Base-by-base conservation (phyloP, 2,329 filamentous ascomycete genomes). In the Paecilomyces variotii region DNA sequence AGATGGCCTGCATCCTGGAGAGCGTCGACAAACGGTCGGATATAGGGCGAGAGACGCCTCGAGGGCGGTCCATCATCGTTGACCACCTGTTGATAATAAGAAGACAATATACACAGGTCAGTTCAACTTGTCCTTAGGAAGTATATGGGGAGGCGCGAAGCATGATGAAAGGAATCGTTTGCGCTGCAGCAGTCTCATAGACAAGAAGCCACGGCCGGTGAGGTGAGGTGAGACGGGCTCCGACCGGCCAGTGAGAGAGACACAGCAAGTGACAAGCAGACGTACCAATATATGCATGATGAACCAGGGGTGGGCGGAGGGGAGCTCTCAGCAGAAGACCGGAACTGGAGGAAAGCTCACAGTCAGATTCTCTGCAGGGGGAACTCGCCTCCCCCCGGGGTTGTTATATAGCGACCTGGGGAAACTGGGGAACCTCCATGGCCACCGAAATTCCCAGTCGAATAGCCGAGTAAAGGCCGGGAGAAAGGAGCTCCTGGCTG, bases 41-140 rank as follows among this genome's bases (percentile, higher is more conserved):
- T 82, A 69, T 91, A 91, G 9, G 89, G 89, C 30, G 87, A 90
- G 50, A 88, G 86, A 66, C 84, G 83, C 54, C 82, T 79, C 51
- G 86, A 89, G 56, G 88, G 88, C 51, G 88, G 88, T 5, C 88
- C 88, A 73, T 91, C 88, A 67, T 91, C 88, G 76, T 91, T 91
- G 59, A 76, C 73, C 9, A 75, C 67, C 72, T 76, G 61, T 59
- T 49, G 49, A 54, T 6, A 19, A 19, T 19, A 19, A 19, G 19
- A 19, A 19, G 19, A 19, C 19, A 19, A 7, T 19, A 45, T 6
- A 10, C 12, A 54, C n/a, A 32, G 9, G 26, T 34, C 53, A 54
- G 28, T n/a, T 11, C 11, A 19, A 30, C 10, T 30, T 30, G n/a
- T 56, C 4, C 19, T 49, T 30, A 24, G 12, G n/a, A 27, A 53